Evolutionary conservation across 306 rosid genomes (phyloP).

Genomic region (Rubus parviflorus): DNA sequence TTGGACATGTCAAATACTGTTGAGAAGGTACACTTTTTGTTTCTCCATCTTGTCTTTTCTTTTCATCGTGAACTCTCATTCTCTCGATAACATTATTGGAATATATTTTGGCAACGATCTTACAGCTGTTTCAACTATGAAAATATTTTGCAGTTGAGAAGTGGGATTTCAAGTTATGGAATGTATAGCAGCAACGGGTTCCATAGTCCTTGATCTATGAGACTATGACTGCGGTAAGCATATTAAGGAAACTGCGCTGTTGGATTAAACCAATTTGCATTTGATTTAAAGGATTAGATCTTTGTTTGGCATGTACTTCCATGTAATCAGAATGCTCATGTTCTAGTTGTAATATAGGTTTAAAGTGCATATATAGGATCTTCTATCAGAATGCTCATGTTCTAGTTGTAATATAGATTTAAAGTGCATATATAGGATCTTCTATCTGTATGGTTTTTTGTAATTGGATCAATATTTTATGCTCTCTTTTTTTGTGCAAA

Average conservation of each 20-base stretch:
- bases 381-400: neutral
- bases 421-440: neutral
- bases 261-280: neutral
- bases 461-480: neutral
- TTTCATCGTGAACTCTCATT: neutral
- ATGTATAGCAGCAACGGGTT: constrained; percentile 21
- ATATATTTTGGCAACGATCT: neutral
- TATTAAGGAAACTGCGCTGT: neutral
- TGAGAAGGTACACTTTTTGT: constrained; percentile 39
- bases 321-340: neutral
- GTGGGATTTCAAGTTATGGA: constrained; percentile 43
- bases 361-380: neutral
- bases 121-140: neutral
- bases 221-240: neutral
- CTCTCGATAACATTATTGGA: neutral
- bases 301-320: neutral
- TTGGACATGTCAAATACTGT: constrained; percentile 32
- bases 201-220: constrained; percentile 13
- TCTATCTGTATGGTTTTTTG: neutral
- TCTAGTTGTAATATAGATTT: neutral
- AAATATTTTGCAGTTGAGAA: constrained; percentile 43
- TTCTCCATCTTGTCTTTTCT: constrained; percentile 12
- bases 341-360: neutral
- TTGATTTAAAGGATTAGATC: neutral
- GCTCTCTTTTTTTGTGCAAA: neutral